Conservation (phyloP, 2,329 filamentous ascomycete species). For the Trichoderma aggressivum region DNA sequence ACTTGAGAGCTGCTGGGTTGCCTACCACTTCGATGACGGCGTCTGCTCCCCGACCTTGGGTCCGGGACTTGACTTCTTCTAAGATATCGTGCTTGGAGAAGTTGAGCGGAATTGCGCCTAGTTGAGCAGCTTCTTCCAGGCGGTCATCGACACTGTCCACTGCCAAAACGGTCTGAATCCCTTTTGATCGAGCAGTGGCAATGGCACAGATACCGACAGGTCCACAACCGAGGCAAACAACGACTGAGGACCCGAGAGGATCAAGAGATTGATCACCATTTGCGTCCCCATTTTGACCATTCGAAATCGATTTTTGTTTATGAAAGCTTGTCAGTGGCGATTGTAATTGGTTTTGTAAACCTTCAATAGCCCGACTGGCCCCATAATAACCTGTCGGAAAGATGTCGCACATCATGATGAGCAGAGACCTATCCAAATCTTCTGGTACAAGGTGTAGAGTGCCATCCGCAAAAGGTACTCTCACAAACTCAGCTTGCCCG, state of each 20-base stretch:
- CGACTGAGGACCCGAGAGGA: neutral
- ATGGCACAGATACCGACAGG: conserved; percentile 7
- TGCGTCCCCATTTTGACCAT: neutral
- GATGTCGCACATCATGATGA: conserved; percentile 10
- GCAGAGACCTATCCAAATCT: neutral
- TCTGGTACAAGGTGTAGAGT: neutral
- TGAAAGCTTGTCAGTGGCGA: neutral
- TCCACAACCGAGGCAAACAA: neutral
- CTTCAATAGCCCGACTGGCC: neutral
- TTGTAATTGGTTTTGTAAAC: neutral
- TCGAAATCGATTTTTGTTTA: neutral
- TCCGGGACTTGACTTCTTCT: neutral
- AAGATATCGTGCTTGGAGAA: neutral
- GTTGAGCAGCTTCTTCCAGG: neutral
- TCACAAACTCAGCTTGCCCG: neutral
- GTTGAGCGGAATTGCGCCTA: neutral
- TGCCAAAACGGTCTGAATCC: neutral
- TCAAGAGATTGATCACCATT: neutral
- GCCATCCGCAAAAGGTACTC: conserved; percentile 6
- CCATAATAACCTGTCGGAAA: conserved; percentile 4
- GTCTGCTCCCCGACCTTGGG: neutral
- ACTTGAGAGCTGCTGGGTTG: neutral
- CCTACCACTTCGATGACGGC: neutral
- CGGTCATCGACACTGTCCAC: neutral
- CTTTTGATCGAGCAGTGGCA: neutral